phyloP scores from a whole-genome alignment of 768 basidiomycete species.

The Kwoniella bestiolae region DNA sequence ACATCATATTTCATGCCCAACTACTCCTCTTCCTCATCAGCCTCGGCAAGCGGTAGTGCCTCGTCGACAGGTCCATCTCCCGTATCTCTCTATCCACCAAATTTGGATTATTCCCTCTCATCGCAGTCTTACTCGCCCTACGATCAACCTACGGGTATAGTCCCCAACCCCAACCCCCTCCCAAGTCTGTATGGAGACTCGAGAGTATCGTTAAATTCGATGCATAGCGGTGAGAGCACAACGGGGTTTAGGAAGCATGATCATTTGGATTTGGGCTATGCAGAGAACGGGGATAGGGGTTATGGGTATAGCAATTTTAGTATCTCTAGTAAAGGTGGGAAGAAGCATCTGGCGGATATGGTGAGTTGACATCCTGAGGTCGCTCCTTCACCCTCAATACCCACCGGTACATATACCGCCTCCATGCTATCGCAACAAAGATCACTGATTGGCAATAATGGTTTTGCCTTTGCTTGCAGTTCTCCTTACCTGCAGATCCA shows the following conservation, averaged over 20 bases:
- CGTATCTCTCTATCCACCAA: conserved; percentile 37
- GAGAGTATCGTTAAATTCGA: conserved; percentile 33
- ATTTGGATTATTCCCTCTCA: conserved; percentile 37
- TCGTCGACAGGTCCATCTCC: conserved; percentile 18
- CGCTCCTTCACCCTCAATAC: neutral
- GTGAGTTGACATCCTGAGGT: conserved; percentile 26
- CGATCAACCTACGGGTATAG: conserved; percentile 15
- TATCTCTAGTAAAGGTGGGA: conserved; percentile 48
- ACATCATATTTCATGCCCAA: conserved; percentile 29
- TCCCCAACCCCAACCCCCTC: conserved; percentile 21
- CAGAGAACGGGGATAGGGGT: conserved; percentile 19
- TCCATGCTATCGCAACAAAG: no score
- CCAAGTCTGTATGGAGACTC: conserved; percentile 40
- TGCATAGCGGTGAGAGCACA: conserved; percentile 40
- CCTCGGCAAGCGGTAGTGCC: conserved; percentile 7
- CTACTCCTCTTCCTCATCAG: conserved; percentile 14
- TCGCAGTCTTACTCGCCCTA: conserved; percentile 41
- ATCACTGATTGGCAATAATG: neutral
- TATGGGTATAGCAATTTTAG: conserved; percentile 37
- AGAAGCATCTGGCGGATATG: conserved; percentile 44
- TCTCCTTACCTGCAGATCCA: conserved; percentile 52
- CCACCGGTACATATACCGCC: neutral
- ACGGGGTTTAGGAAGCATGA: conserved; percentile 45
- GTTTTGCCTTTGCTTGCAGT: conserved; percentile 22
- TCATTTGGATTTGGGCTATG: conserved; percentile 17